phyloP scores from a whole-genome alignment of 768 basidiomycete genomes.

The Phylloporus sp. region DNA sequence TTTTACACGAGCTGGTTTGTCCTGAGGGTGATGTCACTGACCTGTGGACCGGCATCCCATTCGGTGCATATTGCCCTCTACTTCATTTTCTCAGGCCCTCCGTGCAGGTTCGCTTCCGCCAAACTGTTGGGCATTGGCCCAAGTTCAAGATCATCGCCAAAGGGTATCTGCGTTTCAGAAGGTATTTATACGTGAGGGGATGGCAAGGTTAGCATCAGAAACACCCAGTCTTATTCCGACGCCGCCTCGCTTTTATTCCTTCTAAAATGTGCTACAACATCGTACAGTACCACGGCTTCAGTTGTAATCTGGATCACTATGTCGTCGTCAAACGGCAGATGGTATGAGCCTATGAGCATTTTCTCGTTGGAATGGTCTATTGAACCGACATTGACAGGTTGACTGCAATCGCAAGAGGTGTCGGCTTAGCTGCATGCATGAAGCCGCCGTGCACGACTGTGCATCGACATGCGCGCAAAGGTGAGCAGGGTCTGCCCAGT shows the following conservation, averaged over 20 bases:
- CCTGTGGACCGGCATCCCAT: constrained; percentile 5
- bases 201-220: background rate
- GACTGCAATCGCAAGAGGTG: constrained; percentile 45
- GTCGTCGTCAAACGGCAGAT: constrained; percentile 29
- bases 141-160: constrained; percentile 3
- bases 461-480: constrained; percentile 32
- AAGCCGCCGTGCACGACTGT: constrained; percentile 34
- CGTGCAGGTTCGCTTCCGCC: constrained; percentile 6
- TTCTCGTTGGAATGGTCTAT: background rate
- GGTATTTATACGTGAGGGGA: constrained; percentile 23
- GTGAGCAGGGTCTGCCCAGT: constrained; percentile 24
- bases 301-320: constrained; percentile 34
- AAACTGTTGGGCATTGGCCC: background rate
- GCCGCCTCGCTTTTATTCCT: background rate
- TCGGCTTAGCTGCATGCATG: constrained; percentile 38
- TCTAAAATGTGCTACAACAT: constrained; percentile 34
- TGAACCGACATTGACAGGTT: constrained; percentile 32
- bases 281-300: constrained; percentile 30
- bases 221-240: constrained; percentile 2
- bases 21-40: constrained; percentile 3
- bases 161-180: constrained; percentile 1
- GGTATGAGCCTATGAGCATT: constrained; percentile 24
- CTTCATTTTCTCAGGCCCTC: constrained; percentile 17
- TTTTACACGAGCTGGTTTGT: constrained; percentile 7
- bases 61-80: constrained; percentile 8